Base-by-base conservation (phyloP, 768 basidiomycete species). In the Termitomyces sp. region DNA sequence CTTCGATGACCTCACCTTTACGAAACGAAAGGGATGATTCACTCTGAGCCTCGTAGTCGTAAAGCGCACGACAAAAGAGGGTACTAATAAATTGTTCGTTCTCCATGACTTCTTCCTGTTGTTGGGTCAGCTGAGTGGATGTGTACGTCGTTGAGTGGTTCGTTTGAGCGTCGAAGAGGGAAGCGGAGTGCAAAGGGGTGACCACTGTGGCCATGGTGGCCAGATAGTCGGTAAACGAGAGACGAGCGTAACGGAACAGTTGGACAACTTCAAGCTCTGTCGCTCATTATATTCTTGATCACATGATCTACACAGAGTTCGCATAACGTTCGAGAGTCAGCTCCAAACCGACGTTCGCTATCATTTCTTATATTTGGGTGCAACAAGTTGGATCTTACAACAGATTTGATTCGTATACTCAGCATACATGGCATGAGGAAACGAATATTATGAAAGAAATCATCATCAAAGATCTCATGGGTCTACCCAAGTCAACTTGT, bases 1-100 rank as follows among this genome's bases (percentile, higher is more conserved):
- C 93, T 71, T 98, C 93, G 62, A 99, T 97, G 64, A 98, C 81
- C 68, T 98, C 94, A 62, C 87, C 89, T 64, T 82, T 84, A 60
- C 71, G 78, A 71, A 99, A 98, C 16, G 91, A 91, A 45, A 99
- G 82, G 0, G 96, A 90, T 2, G 94, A 93, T 45, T 84, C 77
- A 64, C 98, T 94, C 66, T 88, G 78, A n/a, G 91, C 87, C 63
- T 86, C 80, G 71, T 94, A 95, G 74, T 94, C 90, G 70, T 96
- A 99, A 54, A 93, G 78, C 4, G 96, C 96, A 51, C 88, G 85
- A 67, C 95, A 97, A 75, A 94, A 93, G 68, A 93, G 82, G 20
- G 88, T 85, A 34, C 13, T 49, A 56, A 77, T 76, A 69, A 85
- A 84, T 65, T 82, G 82, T 62, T 87, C 86, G 59, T 83, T 85